Evolutionary conservation across 2,329 filamentous ascomycete species (phyloP), one percentile per base, ranked within the genome.

Genomic region (Curvularia spicifera): DNA sequence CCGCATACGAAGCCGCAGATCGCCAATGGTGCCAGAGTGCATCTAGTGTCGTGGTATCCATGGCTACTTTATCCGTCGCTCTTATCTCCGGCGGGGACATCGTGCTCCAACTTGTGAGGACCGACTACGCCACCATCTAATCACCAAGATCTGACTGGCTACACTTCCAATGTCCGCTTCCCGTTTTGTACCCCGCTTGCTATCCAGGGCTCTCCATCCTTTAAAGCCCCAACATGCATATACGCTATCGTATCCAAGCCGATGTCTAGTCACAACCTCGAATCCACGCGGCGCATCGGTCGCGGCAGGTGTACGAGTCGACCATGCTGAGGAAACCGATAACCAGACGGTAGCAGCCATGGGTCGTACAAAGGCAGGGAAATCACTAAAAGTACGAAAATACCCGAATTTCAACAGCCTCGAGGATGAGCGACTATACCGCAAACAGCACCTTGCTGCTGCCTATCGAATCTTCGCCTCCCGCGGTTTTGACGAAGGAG

Each of bases 391-490:
- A 60, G 79, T 83, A 24, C 73, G 81, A 26, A 74, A 77, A 33
- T 83, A 83, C 64, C 76, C 76, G 12, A 70, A 64, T 9, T 80
- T 79, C 51, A 67, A 67, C 3, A 72, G 61, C 1, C 70, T 76
- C 5, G 76, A 80, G 57, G 75, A 79, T 28, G 78, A 80, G 64
- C 70, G 78, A 8, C 60, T 77, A 31, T 81, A 79, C 57, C 70
- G 78, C 42, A 80, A 81, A 64, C 77, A 81, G 51, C 80, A 82
- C 56, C 72, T 82, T 33, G 80, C 79, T 0, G 79, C 77, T 8
- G 80, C 79, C 6, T 82, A 76, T 46, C 64, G 76, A 26, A 61
- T 76, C n/a, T 78, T 78, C 53, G 76, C 76, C 0, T 65, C 66
- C 1, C 66, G 72, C 10, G 78, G 78, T 13, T 81, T 78, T 42